A percentile compares a stretch with the other conserved stretches of the same genome.
phyloP scores from a whole-genome alignment of 2,329 filamentous ascomycete species.

The Aspergillus sp. region DNA sequence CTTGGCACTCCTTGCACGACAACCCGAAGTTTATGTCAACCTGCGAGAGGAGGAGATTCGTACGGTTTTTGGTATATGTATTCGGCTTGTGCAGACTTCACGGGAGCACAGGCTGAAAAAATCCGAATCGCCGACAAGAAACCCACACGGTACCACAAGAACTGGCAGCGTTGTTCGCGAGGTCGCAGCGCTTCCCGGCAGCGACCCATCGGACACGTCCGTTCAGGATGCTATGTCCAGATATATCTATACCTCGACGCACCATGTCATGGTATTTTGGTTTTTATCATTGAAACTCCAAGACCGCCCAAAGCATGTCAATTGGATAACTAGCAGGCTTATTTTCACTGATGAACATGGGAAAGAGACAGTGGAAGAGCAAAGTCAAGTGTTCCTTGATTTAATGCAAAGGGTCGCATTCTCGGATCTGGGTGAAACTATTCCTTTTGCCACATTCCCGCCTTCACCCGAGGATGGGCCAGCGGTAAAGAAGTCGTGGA shows the following conservation, averaged over 20 bases:
- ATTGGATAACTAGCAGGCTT: constrained; percentile 86
- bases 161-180: constrained; percentile 48
- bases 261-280: constrained; percentile 96
- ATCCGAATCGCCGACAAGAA: constrained; percentile 34
- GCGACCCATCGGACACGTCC: constrained; percentile 37
- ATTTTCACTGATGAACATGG: constrained; percentile 74
- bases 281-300: constrained; percentile 85
- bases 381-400: constrained; percentile 89
- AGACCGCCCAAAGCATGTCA: constrained; percentile 79
- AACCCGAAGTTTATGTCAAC: constrained; percentile 82
- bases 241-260: constrained; percentile 90
- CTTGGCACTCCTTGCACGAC: constrained; percentile 79
- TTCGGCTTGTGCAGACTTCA: constrained; percentile 88
- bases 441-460: constrained; percentile 43
- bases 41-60: constrained; percentile 90
- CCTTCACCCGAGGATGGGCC: constrained; percentile 43
- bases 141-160: constrained; percentile 37
- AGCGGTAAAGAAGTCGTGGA: constrained; percentile 49
- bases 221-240: constrained; percentile 76
- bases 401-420: constrained; percentile 89
- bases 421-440: constrained; percentile 74
- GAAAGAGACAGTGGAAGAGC: constrained; percentile 77
- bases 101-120: constrained; percentile 56
- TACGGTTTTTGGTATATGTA: constrained; percentile 92
- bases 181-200: constrained; percentile 28